Base-by-base conservation (phyloP, 805 yeast species). In the Saturnispora kantuleensis region DNA sequence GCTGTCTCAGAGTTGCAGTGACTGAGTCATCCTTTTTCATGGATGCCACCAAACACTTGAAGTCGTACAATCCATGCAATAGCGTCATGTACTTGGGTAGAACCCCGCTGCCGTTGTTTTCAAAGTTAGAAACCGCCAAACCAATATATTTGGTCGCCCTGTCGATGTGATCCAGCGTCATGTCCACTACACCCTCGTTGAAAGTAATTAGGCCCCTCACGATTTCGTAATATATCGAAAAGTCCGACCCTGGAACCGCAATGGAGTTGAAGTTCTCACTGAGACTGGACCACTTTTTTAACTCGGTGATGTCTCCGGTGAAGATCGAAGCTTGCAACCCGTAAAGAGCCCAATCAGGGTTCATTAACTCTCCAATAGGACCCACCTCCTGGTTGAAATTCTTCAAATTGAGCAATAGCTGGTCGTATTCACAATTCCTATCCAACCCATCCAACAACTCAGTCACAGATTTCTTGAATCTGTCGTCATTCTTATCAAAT, bases 311-410 rank as follows among this genome's bases (percentile, higher is more conserved):
- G 34, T 77, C 74, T 0, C 88, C 87, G 1, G 79, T 69, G 18
- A 77, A 69, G 53, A 86, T 76, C 0, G 95, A 76, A 0, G 95
- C 82, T 47, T 83, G 84, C 2, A 87, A 62, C 0, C 89, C 97
- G 38, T 81, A 71, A 47, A 73, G 64, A 3, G 79, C 63, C 81
- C 85, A 80, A 3, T 76, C 82, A 10, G 71, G 59, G 1, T 52
- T 46, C 10, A 53, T 44, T n/a, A 32, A 4, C 12, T 31, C 41
- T 21, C 26, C 26, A 21, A 1, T 32, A 29, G 1, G 30, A 44
- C 16, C 43, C 32, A 54, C 65, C 55, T 44, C 38, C 4, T 41
- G 35, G 29, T 50, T 67, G 49, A 60, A 50, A 3, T 58, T 56
- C 5, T 72, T 65, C 17, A 85, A 64, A 34, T 74, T 73, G 2